Percentiles rank a stretch among this genome's conserved stretches.
These are phyloP conservation scores for Onygenales sp. DNA, from an alignment of 2,329 filamentous ascomycete genomes.

Conservation along the genomic window DNA sequence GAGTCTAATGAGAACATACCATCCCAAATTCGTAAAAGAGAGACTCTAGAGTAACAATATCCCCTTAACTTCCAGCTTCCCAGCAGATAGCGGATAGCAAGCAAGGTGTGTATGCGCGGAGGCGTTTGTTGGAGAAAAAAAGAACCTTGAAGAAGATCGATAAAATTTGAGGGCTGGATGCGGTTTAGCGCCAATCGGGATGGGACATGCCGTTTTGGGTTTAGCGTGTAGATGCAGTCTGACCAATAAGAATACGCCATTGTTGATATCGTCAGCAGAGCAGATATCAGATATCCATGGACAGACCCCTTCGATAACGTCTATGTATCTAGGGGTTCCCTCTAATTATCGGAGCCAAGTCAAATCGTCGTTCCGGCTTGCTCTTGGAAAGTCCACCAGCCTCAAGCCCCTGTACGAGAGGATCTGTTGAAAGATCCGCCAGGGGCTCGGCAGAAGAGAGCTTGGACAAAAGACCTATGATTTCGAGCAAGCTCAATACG, in stretches of 20 bases:
- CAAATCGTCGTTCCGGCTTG: conserved; percentile 1
- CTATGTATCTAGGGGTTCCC: no score
- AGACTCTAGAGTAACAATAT: neutral
- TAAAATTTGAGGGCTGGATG: conserved; percentile 8
- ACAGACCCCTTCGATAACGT: neutral
- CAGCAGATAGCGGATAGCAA: neutral
- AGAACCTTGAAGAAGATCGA: neutral
- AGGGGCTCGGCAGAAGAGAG: neutral
- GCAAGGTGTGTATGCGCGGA: neutral
- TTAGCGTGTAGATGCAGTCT: neutral
- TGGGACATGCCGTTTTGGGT: neutral
- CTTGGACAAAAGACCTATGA: neutral
- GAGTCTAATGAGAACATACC: neutral
- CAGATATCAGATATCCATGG: neutral
- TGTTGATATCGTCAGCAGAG: neutral
- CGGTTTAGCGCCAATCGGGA: conserved; percentile 6
- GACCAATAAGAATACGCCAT: neutral
- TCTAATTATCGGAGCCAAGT: neutral
- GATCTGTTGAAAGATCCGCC: neutral
- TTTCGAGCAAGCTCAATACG: neutral
- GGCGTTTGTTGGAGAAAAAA: neutral
- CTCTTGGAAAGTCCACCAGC: neutral
- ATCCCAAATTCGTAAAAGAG: neutral
- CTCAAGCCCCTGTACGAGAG: no score
- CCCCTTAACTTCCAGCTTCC: neutral